Percentiles rank a stretch among this genome's conserved stretches.
phyloP scores from a whole-genome alignment of 2,329 filamentous ascomycete genomes.

The Aureobasidium melanogenum region DNA sequence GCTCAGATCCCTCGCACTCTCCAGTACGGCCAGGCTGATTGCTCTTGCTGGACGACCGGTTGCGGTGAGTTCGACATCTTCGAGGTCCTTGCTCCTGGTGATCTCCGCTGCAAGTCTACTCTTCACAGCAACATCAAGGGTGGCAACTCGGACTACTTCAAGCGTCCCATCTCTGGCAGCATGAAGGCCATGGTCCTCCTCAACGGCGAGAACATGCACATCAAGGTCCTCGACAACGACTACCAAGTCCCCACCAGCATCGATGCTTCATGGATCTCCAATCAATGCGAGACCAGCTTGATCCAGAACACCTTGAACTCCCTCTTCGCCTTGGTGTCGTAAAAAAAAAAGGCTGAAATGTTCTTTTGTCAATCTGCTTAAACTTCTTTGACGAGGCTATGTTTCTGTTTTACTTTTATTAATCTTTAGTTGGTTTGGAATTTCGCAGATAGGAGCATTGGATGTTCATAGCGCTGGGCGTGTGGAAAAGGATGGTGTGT shows the following conservation, averaged over 20 bases:
- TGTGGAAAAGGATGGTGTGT: neutral
- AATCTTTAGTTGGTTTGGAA: neutral
- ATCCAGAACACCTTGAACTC: constrained; percentile 29
- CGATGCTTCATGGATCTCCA: constrained; percentile 25
- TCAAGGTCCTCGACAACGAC: constrained; percentile 41
- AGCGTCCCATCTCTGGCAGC: constrained; percentile 49
- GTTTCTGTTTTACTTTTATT: neutral
- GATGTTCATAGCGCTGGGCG: constrained; percentile 11
- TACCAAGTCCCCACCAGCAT: constrained; percentile 30
- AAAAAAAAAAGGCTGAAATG: neutral
- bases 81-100: constrained; percentile 59
- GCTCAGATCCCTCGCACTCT: constrained; percentile 59
- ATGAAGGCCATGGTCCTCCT: constrained; percentile 60
- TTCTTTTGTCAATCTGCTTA: neutral
- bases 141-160: constrained; percentile 64
- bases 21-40: constrained; percentile 55
- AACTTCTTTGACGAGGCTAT: constrained; percentile 4
- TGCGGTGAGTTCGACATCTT: constrained; percentile 72
- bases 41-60: constrained; percentile 62
- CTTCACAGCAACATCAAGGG: constrained; percentile 55
- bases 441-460: neutral
- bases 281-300: constrained; percentile 26
- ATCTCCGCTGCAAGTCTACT: constrained; percentile 59
- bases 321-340: constrained; percentile 24
- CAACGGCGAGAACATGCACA: constrained; percentile 44